Conservation (phyloP, 176 grass and related monocot genomes). For the Hordeum marinum region DNA sequence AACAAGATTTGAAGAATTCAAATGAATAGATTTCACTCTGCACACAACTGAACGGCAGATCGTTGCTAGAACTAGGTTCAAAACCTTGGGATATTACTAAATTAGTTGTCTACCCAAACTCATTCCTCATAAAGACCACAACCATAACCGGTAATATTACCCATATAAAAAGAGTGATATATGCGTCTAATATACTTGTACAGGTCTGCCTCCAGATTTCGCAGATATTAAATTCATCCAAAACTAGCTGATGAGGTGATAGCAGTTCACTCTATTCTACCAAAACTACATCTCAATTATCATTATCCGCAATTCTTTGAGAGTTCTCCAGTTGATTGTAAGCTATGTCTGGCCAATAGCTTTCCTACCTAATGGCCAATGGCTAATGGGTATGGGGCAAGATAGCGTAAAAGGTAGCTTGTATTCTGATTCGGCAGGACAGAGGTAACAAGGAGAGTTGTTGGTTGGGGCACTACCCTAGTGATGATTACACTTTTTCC, state of each 20-base stretch:
- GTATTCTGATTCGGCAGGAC: constrained; percentile 5
- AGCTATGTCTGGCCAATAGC: constrained; percentile 12
- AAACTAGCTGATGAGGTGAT: not conserved
- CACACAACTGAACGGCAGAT: not conserved
- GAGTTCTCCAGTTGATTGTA: not conserved
- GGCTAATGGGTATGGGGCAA: not conserved
- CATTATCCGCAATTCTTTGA: not conserved
- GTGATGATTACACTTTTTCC: not conserved
- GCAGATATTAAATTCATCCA: not conserved
- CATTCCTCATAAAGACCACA: not conserved
- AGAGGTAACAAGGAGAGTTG: not conserved
- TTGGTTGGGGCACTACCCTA: not conserved
- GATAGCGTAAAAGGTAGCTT: constrained; percentile 15
- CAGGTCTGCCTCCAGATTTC: not conserved
- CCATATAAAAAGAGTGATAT: not conserved
- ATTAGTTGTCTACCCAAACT: not conserved
- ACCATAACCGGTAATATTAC: not conserved
- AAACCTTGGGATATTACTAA: not conserved
- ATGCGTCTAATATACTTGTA: not conserved
- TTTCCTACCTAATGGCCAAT: constrained; percentile 8
- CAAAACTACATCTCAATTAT: not conserved
- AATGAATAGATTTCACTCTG: not conserved
- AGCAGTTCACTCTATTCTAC: not conserved
- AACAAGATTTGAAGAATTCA: not conserved
- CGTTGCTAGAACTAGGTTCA: not conserved